Evolutionary conservation across 805 yeast genomes (phyloP).

Genomic region (Yarrowia keelungensis): DNA sequence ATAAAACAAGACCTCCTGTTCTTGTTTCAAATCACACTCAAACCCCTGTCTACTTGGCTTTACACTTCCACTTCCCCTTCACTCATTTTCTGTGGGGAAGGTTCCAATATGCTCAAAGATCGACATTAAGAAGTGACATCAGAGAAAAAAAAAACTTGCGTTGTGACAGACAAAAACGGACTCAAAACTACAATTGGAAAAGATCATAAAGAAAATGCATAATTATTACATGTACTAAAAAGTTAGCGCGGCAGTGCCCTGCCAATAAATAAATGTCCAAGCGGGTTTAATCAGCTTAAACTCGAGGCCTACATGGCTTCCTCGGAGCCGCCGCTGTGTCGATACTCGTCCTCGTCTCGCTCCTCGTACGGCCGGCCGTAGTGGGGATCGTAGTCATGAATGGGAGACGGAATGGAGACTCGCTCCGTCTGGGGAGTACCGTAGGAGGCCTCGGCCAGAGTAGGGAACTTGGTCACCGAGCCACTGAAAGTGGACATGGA

Average conservation of each 20-base stretch:
- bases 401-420: conserved; percentile 27
- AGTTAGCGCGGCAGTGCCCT: conserved; percentile 37
- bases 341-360: conserved; percentile 11
- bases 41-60: not conserved
- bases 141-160: not conserved
- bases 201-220: conserved; percentile 13
- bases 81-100: conserved; percentile 7
- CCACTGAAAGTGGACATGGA: conserved; percentile 30
- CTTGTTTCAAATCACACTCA: too few species aligned
- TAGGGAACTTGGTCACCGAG: conserved; percentile 30
- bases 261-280: conserved; percentile 36
- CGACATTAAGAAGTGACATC: not conserved
- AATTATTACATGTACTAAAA: conserved; percentile 33
- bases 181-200: not conserved
- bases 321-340: conserved; percentile 22
- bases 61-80: not conserved
- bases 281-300: conserved; percentile 16
- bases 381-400: conserved; percentile 35
- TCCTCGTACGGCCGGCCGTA: conserved; percentile 32
- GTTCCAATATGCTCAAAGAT: not conserved
- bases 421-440: conserved; percentile 18
- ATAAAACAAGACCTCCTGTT: too few species aligned
- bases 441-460: conserved; percentile 24
- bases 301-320: conserved; percentile 11
- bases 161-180: not conserved